Evolutionary conservation across 2,329 filamentous ascomycete species (phyloP).

Genomic region (Sarocladiaceae sp.): DNA sequence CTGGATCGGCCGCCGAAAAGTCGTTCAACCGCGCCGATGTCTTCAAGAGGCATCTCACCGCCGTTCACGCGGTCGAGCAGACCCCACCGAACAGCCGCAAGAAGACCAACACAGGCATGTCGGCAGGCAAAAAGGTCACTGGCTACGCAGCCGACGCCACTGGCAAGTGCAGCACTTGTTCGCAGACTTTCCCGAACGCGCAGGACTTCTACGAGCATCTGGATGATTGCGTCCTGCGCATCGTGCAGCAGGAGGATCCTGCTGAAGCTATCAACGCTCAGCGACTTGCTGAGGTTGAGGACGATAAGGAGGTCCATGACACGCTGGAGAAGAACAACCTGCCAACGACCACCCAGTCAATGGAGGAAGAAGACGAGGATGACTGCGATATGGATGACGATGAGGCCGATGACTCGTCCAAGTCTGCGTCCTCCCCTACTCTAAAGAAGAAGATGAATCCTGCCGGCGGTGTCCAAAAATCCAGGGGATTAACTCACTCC

Average conservation of each 20-base stretch:
- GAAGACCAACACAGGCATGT: constrained; percentile 40
- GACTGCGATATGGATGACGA: constrained; percentile 48
- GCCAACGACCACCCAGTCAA: constrained; percentile 36
- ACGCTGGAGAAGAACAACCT: constrained; percentile 60
- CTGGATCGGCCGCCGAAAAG: constrained; percentile 84
- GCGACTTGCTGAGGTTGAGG: constrained; percentile 58
- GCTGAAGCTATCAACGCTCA: constrained; percentile 62
- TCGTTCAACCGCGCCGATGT: constrained; percentile 93
- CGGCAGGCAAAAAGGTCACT: constrained; percentile 56
- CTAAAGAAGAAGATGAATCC: constrained; percentile 52
- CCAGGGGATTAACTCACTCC: constrained; percentile 69
- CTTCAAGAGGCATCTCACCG: constrained; percentile 89
- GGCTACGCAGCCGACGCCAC: constrained; percentile 72
- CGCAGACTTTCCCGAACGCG: constrained; percentile 80
- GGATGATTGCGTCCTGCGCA: constrained; percentile 67
- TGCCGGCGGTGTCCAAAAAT: constrained; percentile 55
- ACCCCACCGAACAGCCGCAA: constrained; percentile 87
- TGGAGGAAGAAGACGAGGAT: constrained; percentile 48
- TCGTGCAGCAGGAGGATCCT: constrained; percentile 66
- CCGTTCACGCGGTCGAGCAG: constrained; percentile 88
- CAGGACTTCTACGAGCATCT: constrained; percentile 99
- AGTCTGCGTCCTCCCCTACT: constrained; percentile 32
- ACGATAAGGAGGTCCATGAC: constrained; percentile 55
- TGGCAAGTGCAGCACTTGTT: constrained; percentile 94
- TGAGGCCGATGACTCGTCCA: constrained; percentile 36